Evolutionary conservation across 2,329 filamentous ascomycete genomes (phyloP).

Genomic region (Orbilia oligospora): DNA sequence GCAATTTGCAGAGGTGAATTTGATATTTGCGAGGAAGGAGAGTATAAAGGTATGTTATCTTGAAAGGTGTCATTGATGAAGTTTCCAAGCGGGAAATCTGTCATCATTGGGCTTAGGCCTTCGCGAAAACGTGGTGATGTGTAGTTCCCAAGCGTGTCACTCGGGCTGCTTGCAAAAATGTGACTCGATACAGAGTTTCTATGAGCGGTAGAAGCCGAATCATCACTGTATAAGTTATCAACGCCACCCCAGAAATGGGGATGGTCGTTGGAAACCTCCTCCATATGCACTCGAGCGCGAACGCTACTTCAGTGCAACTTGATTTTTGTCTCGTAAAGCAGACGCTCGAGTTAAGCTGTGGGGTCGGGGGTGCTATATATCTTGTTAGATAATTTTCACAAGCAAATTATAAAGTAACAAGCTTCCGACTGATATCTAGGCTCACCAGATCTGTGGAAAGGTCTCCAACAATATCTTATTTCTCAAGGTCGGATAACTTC

Average conservation of each 20-base stretch:
- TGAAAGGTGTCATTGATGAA: not conserved
- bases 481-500: too few species aligned
- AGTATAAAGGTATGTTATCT: not conserved
- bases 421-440: not conserved
- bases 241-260: not conserved
- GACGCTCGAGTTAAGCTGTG: not conserved
- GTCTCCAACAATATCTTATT: too few species aligned
- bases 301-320: not conserved
- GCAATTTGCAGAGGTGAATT: not conserved
- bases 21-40: not conserved
- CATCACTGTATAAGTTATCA: not conserved
- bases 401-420: too few species aligned
- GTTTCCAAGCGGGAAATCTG: not conserved
- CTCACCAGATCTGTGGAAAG: too few species aligned
- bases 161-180: constrained; percentile 4
- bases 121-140: not conserved
- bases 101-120: not conserved
- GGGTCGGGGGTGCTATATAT: not conserved
- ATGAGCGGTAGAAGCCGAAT: not conserved
- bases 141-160: not conserved
- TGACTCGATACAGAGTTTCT: not conserved
- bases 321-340: not conserved
- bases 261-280: not conserved
- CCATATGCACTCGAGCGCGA: not conserved
- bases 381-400: not conserved